Conservation (phyloP, 2,329 filamentous ascomycete species). For the Pestalotiopsis sp. region DNA sequence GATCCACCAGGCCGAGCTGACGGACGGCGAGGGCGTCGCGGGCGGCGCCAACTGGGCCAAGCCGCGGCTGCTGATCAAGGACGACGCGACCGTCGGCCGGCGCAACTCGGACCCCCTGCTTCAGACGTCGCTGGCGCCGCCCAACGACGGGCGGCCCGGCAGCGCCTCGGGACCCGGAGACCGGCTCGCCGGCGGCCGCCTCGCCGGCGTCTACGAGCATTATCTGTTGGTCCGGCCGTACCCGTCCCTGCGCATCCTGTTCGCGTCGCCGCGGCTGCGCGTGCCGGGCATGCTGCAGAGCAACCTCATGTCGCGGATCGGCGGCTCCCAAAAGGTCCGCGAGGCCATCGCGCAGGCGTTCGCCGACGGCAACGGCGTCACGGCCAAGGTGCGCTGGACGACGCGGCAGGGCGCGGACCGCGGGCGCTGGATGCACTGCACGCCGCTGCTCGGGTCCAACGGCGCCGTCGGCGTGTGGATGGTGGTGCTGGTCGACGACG, state of each 20-base stretch:
- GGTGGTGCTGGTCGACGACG: constrained; percentile 71
- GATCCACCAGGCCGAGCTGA: constrained; percentile 42
- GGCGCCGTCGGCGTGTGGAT: constrained; percentile 76
- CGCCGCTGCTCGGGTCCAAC: constrained; percentile 66
- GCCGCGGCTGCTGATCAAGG: constrained; percentile 40
- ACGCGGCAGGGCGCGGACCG: constrained; percentile 53
- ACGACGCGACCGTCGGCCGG: constrained; percentile 28
- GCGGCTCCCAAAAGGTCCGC: constrained; percentile 46
- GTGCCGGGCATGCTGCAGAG: constrained; percentile 68
- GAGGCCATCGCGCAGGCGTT: constrained; percentile 59
- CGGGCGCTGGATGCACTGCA: constrained; percentile 75
- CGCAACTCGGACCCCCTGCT: constrained; percentile 15
- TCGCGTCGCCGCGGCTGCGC: constrained; percentile 66
- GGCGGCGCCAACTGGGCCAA: constrained; percentile 36
- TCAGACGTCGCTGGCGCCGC: constrained; percentile 5
- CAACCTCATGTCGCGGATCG: constrained; percentile 54
- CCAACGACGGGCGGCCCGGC: constrained; percentile 31
- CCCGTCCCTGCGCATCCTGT: constrained; percentile 66
- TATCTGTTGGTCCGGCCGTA: constrained; percentile 67
- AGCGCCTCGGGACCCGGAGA: constrained; percentile 41
- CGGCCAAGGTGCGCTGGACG: constrained; percentile 73
- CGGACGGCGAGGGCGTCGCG: constrained; percentile 29
- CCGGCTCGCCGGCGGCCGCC: constrained; percentile 26
- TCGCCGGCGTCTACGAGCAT: constrained; percentile 50
- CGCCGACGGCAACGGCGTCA: constrained; percentile 68